Evolutionary conservation across 805 yeast species (phyloP), one percentile per base, ranked within the genome.

Genomic region (Wickerhamiella azymoides): DNA sequence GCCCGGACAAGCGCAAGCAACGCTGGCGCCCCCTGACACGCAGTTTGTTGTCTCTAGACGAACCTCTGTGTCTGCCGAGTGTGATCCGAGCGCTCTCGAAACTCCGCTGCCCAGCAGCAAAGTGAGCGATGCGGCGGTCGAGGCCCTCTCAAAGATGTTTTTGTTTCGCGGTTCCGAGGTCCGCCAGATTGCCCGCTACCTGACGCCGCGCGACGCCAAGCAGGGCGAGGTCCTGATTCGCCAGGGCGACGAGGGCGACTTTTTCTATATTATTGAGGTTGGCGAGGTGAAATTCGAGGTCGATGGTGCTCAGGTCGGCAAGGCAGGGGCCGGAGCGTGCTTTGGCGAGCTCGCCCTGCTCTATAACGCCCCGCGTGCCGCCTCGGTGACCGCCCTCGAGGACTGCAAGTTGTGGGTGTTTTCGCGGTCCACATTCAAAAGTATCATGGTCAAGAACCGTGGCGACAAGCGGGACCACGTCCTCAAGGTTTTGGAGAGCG

Each of bases 351-450:
- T 92, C 58, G 98, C 98, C 2, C 72, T 92, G 56, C 86, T 92
- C 95, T 89, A 92, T 68, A 89, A 92, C 63, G 79, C 96, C 16
- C 96, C 96, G 50, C 79, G 98, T 65, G 97, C 97, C 7, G 97
- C 97, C 9, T 85, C 97, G 1, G 96, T 84, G 1, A 57, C 72
- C 24, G 88, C 95, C 9, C 62, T 69, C 19, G 71, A 82, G 7
- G 84, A 81, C 50, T 72, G 80, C 56, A 76, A 76, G 27, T 70
- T 89, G 43, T 89, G 96, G 96, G 92, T 94, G 2, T 72, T 92
- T 54, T 98, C 92, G 65, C 77, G 98, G 59, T 68, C 80, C 57
- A 88, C 96, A 1, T 92, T 92, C 69, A 79, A 96, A 63, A 76
- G 88, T 62, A 92, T 92, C 51, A 71, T 92, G 49, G 70, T 88